These are phyloP conservation scores for Podospora fimiseda DNA, from an alignment of 495 filamentous ascomycete genomes.

Conservation along the genomic window DNA sequence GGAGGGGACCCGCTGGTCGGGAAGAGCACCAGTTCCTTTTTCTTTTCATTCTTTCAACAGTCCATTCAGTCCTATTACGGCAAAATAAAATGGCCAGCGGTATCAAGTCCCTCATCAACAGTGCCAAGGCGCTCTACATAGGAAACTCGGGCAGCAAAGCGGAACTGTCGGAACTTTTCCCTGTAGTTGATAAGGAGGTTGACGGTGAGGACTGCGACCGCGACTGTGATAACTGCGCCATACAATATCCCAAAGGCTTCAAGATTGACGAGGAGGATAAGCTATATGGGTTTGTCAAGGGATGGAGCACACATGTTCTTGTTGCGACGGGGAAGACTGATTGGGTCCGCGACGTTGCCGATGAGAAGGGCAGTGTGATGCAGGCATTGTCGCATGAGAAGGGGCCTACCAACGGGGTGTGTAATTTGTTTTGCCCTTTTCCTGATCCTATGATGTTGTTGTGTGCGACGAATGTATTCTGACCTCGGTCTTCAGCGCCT, in stretches of 20 bases:
- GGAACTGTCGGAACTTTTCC: conserved; percentile 54
- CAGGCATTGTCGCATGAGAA: conserved; percentile 67
- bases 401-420: conserved; percentile 66
- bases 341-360: conserved; percentile 84
- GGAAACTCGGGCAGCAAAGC: conserved; percentile 65
- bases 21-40: background rate
- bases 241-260: conserved; percentile 64
- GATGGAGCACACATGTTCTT: conserved; percentile 82
- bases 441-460: background rate
- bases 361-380: conserved; percentile 94
- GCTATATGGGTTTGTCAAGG: conserved; percentile 82
- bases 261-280: conserved; percentile 71
- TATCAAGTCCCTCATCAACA: conserved; percentile 38
- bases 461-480: background rate
- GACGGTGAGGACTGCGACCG: conserved; percentile 86
- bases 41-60: background rate
- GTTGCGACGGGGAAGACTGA: conserved; percentile 94
- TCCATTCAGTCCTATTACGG: background rate
- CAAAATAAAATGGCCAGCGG: conserved; percentile 9
- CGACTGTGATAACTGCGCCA: conserved; percentile 79
- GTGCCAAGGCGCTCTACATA: conserved; percentile 44
- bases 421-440: conserved; percentile 17
- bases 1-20: background rate
- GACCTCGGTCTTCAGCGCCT: conserved; percentile 49
- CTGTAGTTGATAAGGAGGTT: conserved; percentile 57